phyloP scores from a whole-genome alignment of 1,284 basidiomycete species.

The Phlebopus sp. region DNA sequence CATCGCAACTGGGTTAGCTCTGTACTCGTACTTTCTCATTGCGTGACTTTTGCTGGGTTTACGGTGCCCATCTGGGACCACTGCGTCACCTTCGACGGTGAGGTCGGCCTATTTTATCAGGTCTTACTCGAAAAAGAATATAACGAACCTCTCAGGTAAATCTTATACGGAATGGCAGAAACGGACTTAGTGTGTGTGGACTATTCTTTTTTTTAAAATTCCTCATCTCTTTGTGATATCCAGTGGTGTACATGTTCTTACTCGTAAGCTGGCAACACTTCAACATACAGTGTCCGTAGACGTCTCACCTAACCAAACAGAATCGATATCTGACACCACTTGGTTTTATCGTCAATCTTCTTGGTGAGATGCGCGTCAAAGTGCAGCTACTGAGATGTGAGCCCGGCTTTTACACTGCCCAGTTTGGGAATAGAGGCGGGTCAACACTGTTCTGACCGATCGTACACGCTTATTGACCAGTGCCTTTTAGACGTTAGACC shows the following conservation, averaged over 20 bases:
- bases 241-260: constrained; percentile 39
- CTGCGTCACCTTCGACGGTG: constrained; percentile 40
- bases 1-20: background rate
- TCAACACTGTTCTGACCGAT: background rate
- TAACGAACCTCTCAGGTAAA: constrained; percentile 28
- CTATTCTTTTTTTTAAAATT: background rate
- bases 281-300: background rate
- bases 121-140: background rate
- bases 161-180: constrained; percentile 37
- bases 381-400: background rate
- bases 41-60: constrained; percentile 40
- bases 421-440: constrained; percentile 35
- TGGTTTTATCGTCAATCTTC: constrained; percentile 42
- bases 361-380: constrained; percentile 28
- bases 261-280: constrained; percentile 27
- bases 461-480: background rate
- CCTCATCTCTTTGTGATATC: constrained; percentile 1
- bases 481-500: constrained; percentile 13
- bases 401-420: constrained; percentile 37
- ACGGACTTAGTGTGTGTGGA: constrained; percentile 33
- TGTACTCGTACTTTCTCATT: constrained; percentile 26
- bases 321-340: constrained; percentile 45
- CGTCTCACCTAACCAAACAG: constrained; percentile 14
- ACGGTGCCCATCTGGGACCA: constrained; percentile 48
- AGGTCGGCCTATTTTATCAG: constrained; percentile 28